These are phyloP conservation scores for Claviceps pusilla DNA, from an alignment of 2,329 filamentous ascomycete genomes.

Conservation along the genomic window DNA sequence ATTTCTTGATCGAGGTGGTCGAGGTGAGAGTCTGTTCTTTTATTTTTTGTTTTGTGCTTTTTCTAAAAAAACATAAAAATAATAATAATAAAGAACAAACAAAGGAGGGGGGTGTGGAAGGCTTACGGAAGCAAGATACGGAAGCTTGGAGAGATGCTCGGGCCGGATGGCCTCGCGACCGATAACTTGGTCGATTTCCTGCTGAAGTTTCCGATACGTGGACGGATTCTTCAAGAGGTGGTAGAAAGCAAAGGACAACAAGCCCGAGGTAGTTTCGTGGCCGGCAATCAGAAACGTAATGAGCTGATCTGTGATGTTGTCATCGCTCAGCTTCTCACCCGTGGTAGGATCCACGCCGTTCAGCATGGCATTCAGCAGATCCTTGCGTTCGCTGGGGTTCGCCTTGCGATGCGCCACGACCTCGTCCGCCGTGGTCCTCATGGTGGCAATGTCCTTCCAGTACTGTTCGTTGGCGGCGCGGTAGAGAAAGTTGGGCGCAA, in stretches of 20 bases:
- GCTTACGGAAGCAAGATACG: constrained; percentile 46
- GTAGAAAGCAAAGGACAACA: constrained; percentile 51
- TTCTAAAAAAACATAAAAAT: not conserved
- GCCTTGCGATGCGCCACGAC: constrained; percentile 43
- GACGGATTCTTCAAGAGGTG: constrained; percentile 49
- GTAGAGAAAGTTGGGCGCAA: constrained; percentile 34
- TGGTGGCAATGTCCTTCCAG: constrained; percentile 35
- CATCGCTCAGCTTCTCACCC: constrained; percentile 46
- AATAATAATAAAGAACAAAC: no score
- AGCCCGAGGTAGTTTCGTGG: constrained; percentile 56
- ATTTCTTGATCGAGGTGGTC: no score
- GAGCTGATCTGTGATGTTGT: constrained; percentile 52
- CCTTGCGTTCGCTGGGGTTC: constrained; percentile 42
- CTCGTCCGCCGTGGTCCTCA: constrained; percentile 42
- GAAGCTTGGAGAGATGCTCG: constrained; percentile 48
- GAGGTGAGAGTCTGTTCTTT: no score
- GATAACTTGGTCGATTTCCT: constrained; percentile 53
- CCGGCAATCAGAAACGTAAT: constrained; percentile 59
- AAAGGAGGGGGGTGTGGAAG: no score
- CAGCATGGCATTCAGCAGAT: constrained; percentile 57
- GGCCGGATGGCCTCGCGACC: constrained; percentile 41
- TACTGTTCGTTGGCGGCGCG: constrained; percentile 34
- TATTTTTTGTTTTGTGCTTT: no score
- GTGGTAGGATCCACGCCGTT: constrained; percentile 52
- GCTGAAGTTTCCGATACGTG: constrained; percentile 43